These are phyloP conservation scores for Monosporascus sp. DNA, from an alignment of 2,329 filamentous ascomycete genomes.

Conservation along the genomic window DNA sequence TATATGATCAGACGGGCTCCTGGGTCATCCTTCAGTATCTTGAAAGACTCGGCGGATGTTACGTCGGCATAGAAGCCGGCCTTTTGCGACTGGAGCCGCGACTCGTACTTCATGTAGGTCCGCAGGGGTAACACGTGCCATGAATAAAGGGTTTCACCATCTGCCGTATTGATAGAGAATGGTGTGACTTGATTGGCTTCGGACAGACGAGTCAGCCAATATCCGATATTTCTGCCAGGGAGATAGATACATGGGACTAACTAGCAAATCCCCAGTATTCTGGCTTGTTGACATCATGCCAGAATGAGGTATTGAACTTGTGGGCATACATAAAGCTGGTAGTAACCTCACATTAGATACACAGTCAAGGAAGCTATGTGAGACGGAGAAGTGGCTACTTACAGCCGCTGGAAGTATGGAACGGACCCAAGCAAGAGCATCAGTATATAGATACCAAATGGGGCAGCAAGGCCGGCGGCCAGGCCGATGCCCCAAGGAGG, in stretches of 20 bases:
- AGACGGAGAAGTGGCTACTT: slow-evolving; percentile 29
- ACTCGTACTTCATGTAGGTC: slow-evolving; percentile 68
- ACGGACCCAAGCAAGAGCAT: slow-evolving; percentile 62
- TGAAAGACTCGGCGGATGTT: slow-evolving; percentile 52
- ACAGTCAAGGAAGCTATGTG: not conserved
- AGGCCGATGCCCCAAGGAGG: slow-evolving; percentile 29
- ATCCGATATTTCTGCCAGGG: slow-evolving; percentile 8
- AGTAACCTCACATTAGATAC: not conserved
- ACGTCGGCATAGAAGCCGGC: slow-evolving; percentile 49
- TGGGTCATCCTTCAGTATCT: slow-evolving; percentile 57
- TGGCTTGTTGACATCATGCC: slow-evolving; percentile 68
- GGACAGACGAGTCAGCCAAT: slow-evolving; percentile 10
- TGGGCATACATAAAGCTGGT: slow-evolving; percentile 76
- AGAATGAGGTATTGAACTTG: slow-evolving; percentile 66
- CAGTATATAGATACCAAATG: slow-evolving; percentile 59
- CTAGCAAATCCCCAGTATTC: slow-evolving; percentile 84
- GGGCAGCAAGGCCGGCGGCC: slow-evolving; percentile 50
- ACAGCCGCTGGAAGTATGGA: slow-evolving; percentile 77
- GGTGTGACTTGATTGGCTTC: slow-evolving; percentile 82
- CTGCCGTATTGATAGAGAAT: slow-evolving; percentile 69
- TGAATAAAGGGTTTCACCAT: slow-evolving; percentile 73
- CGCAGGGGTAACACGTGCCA: slow-evolving; percentile 87
- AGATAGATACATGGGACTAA: slow-evolving; percentile 34
- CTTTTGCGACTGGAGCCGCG: slow-evolving; percentile 48
- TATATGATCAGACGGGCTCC: slow-evolving; percentile 59